Percentiles rank a stretch among this genome's conserved stretches.
These are phyloP conservation scores for Metschnikowia lunata DNA, from an alignment of 805 yeast species.

Conservation along the genomic window DNA sequence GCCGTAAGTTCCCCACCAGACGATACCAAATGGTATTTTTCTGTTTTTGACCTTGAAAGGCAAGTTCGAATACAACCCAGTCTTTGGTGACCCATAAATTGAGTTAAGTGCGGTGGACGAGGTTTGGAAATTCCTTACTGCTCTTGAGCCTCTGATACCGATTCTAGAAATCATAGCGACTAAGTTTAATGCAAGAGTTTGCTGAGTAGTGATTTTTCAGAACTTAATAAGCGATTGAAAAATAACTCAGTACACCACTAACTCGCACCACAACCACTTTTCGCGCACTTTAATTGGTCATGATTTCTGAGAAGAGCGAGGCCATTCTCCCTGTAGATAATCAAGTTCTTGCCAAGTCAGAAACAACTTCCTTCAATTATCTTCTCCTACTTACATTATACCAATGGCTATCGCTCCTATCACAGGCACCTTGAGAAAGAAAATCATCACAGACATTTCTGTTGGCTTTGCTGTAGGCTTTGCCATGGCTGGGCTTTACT, in stretches of 20 bases:
- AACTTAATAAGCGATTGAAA: no score
- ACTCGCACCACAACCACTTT: no score
- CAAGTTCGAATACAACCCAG: constrained; percentile 83
- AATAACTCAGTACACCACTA: no score
- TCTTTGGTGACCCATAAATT: constrained; percentile 36
- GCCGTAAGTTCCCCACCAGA: constrained; percentile 71
- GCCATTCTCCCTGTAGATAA: constrained; percentile 10
- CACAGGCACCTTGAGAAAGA: constrained; percentile 76
- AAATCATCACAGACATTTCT: constrained; percentile 72
- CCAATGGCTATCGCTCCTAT: constrained; percentile 80
- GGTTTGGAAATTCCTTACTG: constrained; percentile 42
- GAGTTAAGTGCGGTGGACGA: constrained; percentile 37
- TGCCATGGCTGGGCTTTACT: constrained; percentile 56
- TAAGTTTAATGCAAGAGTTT: no score
- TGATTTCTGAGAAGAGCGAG: neutral
- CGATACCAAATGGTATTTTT: constrained; percentile 79
- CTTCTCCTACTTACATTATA: neutral
- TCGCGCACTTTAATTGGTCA: no score
- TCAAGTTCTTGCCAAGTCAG: neutral
- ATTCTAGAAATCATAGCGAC: constrained; percentile 24
- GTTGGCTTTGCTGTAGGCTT: constrained; percentile 63
- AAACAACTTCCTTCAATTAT: no score
- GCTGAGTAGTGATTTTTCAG: no score
- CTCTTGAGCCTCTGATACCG: constrained; percentile 18
- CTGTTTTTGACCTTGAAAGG: constrained; percentile 95